Evolutionary conservation across 2,329 filamentous ascomycete species (phyloP).

Genomic region (Clathrospora elynae): DNA sequence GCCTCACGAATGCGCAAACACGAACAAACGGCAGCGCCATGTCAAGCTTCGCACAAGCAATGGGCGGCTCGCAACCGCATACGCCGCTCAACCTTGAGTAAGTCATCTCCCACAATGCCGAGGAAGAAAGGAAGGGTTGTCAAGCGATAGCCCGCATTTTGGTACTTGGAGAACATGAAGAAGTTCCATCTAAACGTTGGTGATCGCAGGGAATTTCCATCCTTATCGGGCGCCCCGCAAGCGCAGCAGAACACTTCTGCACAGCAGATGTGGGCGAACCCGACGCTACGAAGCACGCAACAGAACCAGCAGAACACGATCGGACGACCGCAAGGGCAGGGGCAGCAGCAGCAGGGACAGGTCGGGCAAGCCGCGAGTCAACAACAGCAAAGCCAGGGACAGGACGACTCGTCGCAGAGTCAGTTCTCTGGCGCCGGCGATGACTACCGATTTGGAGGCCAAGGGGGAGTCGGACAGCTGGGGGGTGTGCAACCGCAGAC

Average conservation of each 20-base stretch:
- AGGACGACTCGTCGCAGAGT: slow-evolving; percentile 52
- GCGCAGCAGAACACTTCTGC: slow-evolving; percentile 58
- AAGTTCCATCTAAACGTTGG: slow-evolving; percentile 29
- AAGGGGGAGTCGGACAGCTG: slow-evolving; percentile 59
- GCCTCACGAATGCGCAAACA: slow-evolving; percentile 57
- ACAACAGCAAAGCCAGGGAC: slow-evolving; percentile 50
- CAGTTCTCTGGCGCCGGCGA: slow-evolving; percentile 59
- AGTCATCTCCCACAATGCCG: slow-evolving; percentile 42
- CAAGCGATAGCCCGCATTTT: not conserved
- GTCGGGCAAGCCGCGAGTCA: slow-evolving; percentile 48
- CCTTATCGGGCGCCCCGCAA: slow-evolving; percentile 62
- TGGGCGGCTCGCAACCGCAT: slow-evolving; percentile 59
- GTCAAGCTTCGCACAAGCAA: slow-evolving; percentile 62
- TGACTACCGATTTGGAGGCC: slow-evolving; percentile 63
- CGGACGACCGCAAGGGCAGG: slow-evolving; percentile 56
- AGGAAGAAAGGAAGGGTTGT: slow-evolving; percentile 5
- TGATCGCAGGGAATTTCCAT: slow-evolving; percentile 63
- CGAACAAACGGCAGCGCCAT: slow-evolving; percentile 56
- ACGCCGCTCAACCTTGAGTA: slow-evolving; percentile 63
- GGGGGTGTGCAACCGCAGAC: slow-evolving; percentile 59
- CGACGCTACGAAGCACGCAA: slow-evolving; percentile 59
- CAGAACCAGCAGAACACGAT: slow-evolving; percentile 60
- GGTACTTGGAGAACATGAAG: not conserved
- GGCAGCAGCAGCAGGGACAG: slow-evolving; percentile 40
- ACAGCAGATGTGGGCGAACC: slow-evolving; percentile 63